Percentiles rank a stretch among this genome's conserved stretches.
These are phyloP conservation scores for Sporisorium exsertum DNA, from an alignment of 1,284 basidiomycete genomes.

Conservation along the genomic window DNA sequence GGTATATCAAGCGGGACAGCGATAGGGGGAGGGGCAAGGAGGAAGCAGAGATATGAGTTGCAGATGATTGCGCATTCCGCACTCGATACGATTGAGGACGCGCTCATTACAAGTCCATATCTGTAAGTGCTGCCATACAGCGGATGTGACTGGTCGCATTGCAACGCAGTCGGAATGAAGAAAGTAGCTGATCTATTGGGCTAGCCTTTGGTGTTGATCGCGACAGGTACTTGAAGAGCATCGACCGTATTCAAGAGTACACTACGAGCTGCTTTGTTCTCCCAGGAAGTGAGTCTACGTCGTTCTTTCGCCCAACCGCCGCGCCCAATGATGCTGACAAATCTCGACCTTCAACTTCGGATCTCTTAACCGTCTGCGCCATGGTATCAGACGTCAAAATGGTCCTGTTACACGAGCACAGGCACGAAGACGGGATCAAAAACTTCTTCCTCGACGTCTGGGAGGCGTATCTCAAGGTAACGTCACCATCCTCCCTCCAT, in stretches of 20 bases:
- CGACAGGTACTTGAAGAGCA: constrained; percentile 60
- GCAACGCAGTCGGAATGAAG: background rate
- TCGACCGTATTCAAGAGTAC: constrained; percentile 66
- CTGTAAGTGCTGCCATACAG: constrained; percentile 40
- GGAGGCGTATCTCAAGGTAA: constrained; percentile 64
- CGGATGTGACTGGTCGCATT: no score
- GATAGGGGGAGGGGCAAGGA: background rate
- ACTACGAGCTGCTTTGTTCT: constrained; percentile 60
- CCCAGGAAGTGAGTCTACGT: constrained; percentile 64
- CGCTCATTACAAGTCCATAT: constrained; percentile 49
- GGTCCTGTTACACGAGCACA: constrained; percentile 67
- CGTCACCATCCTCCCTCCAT: background rate
- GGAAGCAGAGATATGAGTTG: constrained; percentile 54
- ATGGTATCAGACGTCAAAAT: constrained; percentile 60
- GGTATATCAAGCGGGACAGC: background rate
- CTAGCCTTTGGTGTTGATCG: background rate
- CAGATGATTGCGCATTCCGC: constrained; percentile 68
- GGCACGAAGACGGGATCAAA: constrained; percentile 67
- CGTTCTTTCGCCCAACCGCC: no score
- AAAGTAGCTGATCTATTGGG: background rate
- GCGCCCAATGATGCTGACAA: background rate
- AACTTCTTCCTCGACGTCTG: constrained; percentile 68
- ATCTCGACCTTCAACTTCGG: background rate
- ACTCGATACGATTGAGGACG: constrained; percentile 65
- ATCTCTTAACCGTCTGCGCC: background rate